Base-by-base conservation (phyloP, 1,284 basidiomycete species). In the Tetrapyrgos nigripes region DNA sequence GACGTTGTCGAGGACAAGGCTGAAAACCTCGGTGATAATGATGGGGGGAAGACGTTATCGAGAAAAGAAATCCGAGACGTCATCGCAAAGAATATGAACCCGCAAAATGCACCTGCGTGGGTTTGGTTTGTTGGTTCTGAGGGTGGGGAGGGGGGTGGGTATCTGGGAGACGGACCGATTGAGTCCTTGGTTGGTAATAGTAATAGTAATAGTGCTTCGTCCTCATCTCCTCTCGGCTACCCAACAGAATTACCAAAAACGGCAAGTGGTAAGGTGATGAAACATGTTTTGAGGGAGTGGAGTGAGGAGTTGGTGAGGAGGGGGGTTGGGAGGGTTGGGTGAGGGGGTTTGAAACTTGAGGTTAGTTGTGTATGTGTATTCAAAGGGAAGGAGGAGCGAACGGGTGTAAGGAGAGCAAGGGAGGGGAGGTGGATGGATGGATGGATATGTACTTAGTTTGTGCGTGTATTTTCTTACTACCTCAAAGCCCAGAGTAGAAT, bases 231-330 rank as follows among this genome's bases (percentile, higher is more conserved):
- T 40, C 6, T n/a, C 37, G 17, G 37, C 14, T 26, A 85, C 5
- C 75, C 79, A 8, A 70, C 74, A 23, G 88, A 92, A 62, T 72
- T 94, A 11, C 93, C 93, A 1, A 94, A 92, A 79, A 96, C 93
- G 5, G 91, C 89, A 19, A 94, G 92, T 64, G 93, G 93, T 45
- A 96, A 96, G 73, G 86, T 96, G 37, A 85, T 87, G 86, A 95
- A 95, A 76, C 91, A 93, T 73, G 71, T 93, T 8, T 68, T 88
- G 59, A 72, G 86, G 45, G 73, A 75, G 13, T 87, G 85, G 85
- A 82, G 83, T 66, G 75, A 76, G 55, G 79, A 83, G 14, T 67
- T 86, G 28, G 79, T 77, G 14, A 64, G 70, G 65, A 74, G 71
- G 53, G 63, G 64, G 10, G 56, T 78, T 37, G 80, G 79, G 31